phyloP scores from a whole-genome alignment of 768 basidiomycete genomes.

The Suillus variegatus region DNA sequence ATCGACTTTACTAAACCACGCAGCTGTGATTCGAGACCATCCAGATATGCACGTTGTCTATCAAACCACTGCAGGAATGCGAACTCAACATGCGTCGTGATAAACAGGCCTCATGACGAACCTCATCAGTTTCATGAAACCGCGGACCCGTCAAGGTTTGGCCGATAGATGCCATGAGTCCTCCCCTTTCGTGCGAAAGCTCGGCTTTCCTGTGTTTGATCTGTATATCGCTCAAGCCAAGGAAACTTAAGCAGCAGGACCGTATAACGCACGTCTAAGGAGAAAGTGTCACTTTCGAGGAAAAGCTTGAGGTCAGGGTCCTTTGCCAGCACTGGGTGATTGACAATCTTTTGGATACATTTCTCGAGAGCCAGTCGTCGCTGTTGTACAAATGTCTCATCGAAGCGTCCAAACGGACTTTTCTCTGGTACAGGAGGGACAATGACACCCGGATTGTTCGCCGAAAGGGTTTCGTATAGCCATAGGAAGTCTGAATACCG shows the following conservation, averaged over 20 bases:
- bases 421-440: constrained; percentile 98
- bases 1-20: constrained; percentile 86
- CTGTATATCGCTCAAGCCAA: constrained; percentile 38
- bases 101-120: constrained; percentile 26
- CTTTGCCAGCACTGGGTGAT: constrained; percentile 87
- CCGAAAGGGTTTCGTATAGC: constrained; percentile 86
- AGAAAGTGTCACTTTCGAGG: constrained; percentile 90
- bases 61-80: constrained; percentile 83
- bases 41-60: constrained; percentile 79
- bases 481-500: constrained; percentile 98
- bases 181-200: constrained; percentile 73
- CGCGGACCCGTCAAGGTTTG: constrained; percentile 76
- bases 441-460: constrained; percentile 95
- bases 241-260: background rate
- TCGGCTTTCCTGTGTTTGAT: constrained; percentile 88
- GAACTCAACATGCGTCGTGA: background rate
- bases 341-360: constrained; percentile 90
- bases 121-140: constrained; percentile 89
- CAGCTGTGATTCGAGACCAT: constrained; percentile 87
- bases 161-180: constrained; percentile 82
- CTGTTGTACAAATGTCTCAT: constrained; percentile 87
- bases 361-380: constrained; percentile 82
- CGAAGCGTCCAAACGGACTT: constrained; percentile 90
- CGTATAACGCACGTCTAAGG: constrained; percentile 70
- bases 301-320: constrained; percentile 89